phyloP scores from a whole-genome alignment of 2,329 filamentous ascomycete genomes.

The Xylariales sp. region DNA sequence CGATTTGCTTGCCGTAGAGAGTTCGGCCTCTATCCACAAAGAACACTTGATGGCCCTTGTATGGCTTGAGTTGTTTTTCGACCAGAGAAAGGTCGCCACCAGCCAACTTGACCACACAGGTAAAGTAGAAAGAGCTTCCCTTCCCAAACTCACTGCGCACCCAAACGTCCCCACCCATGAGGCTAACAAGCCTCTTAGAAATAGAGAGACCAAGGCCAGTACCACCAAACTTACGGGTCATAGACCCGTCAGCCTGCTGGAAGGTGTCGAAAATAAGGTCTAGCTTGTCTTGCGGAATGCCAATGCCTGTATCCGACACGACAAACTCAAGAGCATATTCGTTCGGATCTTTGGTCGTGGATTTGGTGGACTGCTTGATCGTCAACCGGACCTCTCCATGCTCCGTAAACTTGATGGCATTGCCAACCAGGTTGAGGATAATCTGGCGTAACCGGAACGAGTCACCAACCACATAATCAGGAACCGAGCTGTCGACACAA shows the following conservation, averaged over 20 bases:
- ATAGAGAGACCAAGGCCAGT: constrained; percentile 93
- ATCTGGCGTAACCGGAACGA: constrained; percentile 96
- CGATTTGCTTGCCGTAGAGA: constrained; percentile 70
- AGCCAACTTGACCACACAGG: constrained; percentile 82
- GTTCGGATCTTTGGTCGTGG: constrained; percentile 60
- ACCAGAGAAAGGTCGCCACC: constrained; percentile 74
- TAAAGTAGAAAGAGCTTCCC: constrained; percentile 95
- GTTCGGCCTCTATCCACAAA: constrained; percentile 92
- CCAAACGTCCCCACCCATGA: constrained; percentile 97
- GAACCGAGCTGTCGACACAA: constrained; percentile 87
- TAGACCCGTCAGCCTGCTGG: constrained; percentile 96
- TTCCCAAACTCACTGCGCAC: constrained; percentile 88
- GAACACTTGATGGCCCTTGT: constrained; percentile 85
- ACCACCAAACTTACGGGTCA: constrained; percentile 91
- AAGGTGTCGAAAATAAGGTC: constrained; percentile 98
- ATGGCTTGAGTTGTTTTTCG: constrained; percentile 80
- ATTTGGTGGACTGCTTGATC: constrained; percentile 65
- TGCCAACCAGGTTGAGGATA: constrained; percentile 94
- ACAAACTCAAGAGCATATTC: constrained; percentile 95
- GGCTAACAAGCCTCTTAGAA: constrained; percentile 87
- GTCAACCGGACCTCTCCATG: constrained; percentile 92
- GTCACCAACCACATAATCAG: constrained; percentile 92
- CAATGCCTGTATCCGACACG: constrained; percentile 93
- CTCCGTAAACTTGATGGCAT: constrained; percentile 98
- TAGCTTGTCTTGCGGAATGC: constrained; percentile 91